phyloP scores from a whole-genome alignment of 2,329 filamentous ascomycete species.

The Fusarium sp. region DNA sequence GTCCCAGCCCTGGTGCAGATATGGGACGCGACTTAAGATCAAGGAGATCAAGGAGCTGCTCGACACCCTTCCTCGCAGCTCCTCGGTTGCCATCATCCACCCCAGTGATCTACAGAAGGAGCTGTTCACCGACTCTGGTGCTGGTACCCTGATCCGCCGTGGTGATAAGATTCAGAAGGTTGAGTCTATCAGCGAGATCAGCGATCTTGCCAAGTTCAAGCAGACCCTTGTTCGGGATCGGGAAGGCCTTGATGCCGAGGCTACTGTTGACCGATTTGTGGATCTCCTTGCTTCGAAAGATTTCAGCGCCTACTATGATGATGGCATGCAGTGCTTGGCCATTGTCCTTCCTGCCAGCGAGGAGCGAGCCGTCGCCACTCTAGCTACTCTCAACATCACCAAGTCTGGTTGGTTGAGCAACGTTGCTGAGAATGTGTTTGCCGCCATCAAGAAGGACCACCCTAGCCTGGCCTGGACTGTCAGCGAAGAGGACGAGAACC shows the following conservation, averaged over 20 bases:
- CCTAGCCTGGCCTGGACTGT: conserved; percentile 96
- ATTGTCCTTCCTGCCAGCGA: conserved; percentile 83
- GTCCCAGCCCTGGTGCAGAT: conserved; percentile 93
- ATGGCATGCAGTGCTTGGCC: conserved; percentile 91
- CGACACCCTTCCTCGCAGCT: conserved; percentile 87
- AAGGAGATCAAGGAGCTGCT: conserved; percentile 96
- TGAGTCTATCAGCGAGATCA: conserved; percentile 78
- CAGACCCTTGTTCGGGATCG: conserved; percentile 84
- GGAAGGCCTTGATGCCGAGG: conserved; percentile 82
- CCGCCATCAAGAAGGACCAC: conserved; percentile 92
- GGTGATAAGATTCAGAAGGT: conserved; percentile 89
- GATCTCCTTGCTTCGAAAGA: conserved; percentile 79
- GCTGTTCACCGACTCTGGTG: conserved; percentile 94
- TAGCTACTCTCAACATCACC: conserved; percentile 92
- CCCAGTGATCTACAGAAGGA: conserved; percentile 96
- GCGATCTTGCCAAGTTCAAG: conserved; percentile 82
- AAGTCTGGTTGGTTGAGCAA: conserved; percentile 96
- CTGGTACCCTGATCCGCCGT: conserved; percentile 90
- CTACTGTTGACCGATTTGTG: conserved; percentile 88
- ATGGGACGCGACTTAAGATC: conserved; percentile 96
- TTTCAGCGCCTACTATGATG: conserved; percentile 96
- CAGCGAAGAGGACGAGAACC: conserved; percentile 93
- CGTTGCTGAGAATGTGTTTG: conserved; percentile 94
- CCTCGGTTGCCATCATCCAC: conserved; percentile 97
- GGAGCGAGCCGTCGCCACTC: conserved; percentile 78